A percentile compares a stretch with the other conserved stretches of the same genome.
Evolutionary conservation across 805 yeast species (phyloP).

Genomic region (Millerago galiae): DNA sequence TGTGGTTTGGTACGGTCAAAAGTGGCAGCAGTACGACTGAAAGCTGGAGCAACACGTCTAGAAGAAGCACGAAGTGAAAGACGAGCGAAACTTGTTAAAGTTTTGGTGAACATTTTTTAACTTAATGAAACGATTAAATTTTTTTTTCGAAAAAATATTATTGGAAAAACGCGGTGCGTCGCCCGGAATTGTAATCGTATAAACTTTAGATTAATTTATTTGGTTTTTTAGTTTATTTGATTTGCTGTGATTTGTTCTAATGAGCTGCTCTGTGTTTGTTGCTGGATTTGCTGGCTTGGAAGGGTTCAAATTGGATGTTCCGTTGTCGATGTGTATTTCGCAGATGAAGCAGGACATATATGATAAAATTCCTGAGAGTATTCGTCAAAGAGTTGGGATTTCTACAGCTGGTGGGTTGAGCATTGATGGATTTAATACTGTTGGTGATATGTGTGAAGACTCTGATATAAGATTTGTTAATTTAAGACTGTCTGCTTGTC

Average conservation of each 20-base stretch:
- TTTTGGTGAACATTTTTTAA: conserved; percentile 7
- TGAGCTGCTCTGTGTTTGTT: conserved; percentile 14
- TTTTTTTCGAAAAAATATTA: no score
- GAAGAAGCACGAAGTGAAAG: conserved; percentile 13
- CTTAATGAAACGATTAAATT: neutral
- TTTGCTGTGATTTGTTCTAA: no score
- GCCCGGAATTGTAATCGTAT: no score
- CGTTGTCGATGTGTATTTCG: neutral
- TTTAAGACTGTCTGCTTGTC: conserved; percentile 28
- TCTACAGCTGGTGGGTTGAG: conserved; percentile 12
- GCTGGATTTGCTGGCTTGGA: conserved; percentile 14
- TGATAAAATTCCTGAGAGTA: conserved; percentile 7
- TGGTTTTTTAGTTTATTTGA: no score
- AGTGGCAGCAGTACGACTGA: conserved; percentile 48
- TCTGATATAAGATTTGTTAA: no score
- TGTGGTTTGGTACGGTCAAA: conserved; percentile 96
- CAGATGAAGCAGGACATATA: conserved; percentile 5
- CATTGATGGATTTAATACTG: conserved; percentile 6
- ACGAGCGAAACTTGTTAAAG: conserved; percentile 10
- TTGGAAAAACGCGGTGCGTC: no score
- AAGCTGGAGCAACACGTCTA: conserved; percentile 12
- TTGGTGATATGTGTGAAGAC: conserved; percentile 7
- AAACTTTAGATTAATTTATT: no score
- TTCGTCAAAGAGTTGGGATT: conserved; percentile 3
- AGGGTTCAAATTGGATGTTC: conserved; percentile 8